Evolutionary conservation across 305 asterid species (phyloP).

Genomic region (Solanum hybrid): DNA sequence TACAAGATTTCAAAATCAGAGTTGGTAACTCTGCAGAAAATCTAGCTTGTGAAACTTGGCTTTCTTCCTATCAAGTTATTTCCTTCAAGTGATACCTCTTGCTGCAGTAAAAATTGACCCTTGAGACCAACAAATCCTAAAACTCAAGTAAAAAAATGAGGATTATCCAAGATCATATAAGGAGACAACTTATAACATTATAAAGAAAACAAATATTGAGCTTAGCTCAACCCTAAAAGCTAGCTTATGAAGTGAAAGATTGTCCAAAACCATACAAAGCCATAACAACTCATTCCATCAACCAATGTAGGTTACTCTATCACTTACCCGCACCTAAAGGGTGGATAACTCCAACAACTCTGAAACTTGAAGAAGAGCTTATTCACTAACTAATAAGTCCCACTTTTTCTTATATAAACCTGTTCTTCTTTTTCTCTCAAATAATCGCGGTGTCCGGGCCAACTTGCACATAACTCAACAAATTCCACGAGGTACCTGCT

Average conservation of each 20-base stretch:
- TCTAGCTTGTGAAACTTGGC: neutral
- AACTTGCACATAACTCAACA: neutral
- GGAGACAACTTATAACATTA: neutral
- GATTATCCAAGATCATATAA: neutral
- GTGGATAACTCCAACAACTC: neutral
- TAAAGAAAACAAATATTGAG: too few species aligned
- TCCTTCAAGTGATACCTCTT: neutral
- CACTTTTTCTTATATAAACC: neutral
- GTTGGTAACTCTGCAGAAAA: neutral
- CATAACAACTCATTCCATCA: neutral
- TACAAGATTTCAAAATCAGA: neutral
- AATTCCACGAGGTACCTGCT: neutral
- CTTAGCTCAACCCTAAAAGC: neutral
- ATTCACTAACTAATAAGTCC: neutral
- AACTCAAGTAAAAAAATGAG: neutral
- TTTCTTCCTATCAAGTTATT: neutral
- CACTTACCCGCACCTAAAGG: neutral
- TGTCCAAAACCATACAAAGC: neutral
- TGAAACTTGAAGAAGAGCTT: neutral
- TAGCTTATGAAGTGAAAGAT: neutral
- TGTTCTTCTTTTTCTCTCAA: neutral
- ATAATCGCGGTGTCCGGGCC: neutral
- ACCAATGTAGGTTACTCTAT: neutral
- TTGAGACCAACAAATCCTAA: neutral
- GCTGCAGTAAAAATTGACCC: neutral